Evolutionary conservation across 2,329 filamentous ascomycete genomes (phyloP), one percentile per base, ranked within the genome.

Genomic region (Epicoccum sorghinum): DNA sequence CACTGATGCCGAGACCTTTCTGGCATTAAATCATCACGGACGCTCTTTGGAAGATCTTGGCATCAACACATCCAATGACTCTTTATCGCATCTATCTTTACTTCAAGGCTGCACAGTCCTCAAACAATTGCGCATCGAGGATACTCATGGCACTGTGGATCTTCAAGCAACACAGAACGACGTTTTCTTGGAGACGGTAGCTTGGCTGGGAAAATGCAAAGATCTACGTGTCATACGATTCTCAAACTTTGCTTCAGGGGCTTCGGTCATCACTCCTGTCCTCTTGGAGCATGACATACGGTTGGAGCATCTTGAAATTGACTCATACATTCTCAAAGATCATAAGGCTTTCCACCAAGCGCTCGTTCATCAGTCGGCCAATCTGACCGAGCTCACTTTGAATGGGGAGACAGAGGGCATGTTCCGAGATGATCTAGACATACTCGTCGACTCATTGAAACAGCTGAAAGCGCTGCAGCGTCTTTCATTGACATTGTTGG

Each of bases 151-250:
- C 12, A 62, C 67, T 2, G 69, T 78, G 22, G 77, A 81, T 51
- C 71, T 85, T 2, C 81, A 84, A 56, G 73, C 73, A 22, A 80
- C 78, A 7, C 77, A 84, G 48, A 78, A 83, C 46, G 82, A 83
- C 54, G 76, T 79, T 7, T 82, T 82, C 52, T 65, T 79, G 0
- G 79, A 81, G 52, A 77, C 83, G 24, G 72, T 82, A 36, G 73
- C 75, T 4, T 87, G 85, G 85, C 70, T 87, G 12, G 73, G 77
- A 18, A 75, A 76, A n/a, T 87, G 86, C 65, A 72, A 74, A 14
- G 70, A 71, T 4, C 76, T 89, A 7, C 73, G 74, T 18, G 76
- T 78, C 22, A 74, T 89, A 18, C 76, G 73, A 13, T 73, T 89
- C 42, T 75, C 71, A 33, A 77, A 77, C 27, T 77, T 88, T 37